Percentiles rank a stretch among this genome's conserved stretches.
Evolutionary conservation across 495 filamentous ascomycete species (phyloP).

Genomic region (Penicillium cataractarum): DNA sequence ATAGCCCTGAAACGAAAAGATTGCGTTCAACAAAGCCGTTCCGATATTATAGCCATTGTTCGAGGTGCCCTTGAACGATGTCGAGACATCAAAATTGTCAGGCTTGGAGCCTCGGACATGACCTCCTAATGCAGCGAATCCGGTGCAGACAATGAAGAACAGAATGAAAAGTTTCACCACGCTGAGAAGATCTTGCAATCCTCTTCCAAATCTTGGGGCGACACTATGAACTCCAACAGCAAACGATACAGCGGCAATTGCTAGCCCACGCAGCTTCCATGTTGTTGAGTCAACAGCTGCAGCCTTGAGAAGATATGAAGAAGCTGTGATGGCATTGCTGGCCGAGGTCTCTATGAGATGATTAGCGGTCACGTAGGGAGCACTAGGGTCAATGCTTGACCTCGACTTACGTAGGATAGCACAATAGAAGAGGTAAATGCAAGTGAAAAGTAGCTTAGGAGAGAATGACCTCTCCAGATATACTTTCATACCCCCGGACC

Average conservation of each 20-base stretch:
- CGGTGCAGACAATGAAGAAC: constrained; percentile 47
- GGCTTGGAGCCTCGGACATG: constrained; percentile 26
- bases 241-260: constrained; percentile 36
- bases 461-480: constrained; percentile 60
- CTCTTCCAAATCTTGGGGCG: constrained; percentile 30
- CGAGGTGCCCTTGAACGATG: constrained; percentile 32
- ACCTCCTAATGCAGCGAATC: constrained; percentile 42
- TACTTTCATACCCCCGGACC: constrained; percentile 69
- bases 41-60: constrained; percentile 34
- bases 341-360: constrained; percentile 25
- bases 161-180: constrained; percentile 45
- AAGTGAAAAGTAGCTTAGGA: constrained; percentile 65
- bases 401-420: constrained; percentile 25
- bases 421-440: constrained; percentile 34
- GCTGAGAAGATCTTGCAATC: constrained; percentile 39
- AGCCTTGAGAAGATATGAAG: constrained; percentile 30
- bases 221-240: constrained; percentile 35
- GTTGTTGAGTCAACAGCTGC: constrained; percentile 26
- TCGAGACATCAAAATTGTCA: constrained; percentile 26
- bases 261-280: constrained; percentile 37
- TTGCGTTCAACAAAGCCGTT: constrained; percentile 31
- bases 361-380: background rate
- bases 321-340: constrained; percentile 34
- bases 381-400: background rate
- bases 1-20: constrained; percentile 35